A percentile compares a stretch with the other conserved stretches of the same genome.
These are phyloP conservation scores for Trypanosoma lewisi DNA, from an alignment of 208 protist species.

Conservation along the genomic window DNA sequence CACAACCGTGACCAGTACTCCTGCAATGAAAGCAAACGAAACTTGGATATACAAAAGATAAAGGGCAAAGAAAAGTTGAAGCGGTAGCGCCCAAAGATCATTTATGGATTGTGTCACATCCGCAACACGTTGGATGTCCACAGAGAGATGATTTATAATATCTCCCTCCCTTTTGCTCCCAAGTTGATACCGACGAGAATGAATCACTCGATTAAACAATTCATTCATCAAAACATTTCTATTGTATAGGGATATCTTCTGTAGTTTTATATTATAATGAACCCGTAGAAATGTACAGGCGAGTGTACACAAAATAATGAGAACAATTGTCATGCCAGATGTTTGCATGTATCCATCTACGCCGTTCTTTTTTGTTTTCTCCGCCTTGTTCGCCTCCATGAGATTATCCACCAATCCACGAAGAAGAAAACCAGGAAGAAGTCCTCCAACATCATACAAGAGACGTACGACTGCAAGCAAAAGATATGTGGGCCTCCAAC, in stretches of 20 bases:
- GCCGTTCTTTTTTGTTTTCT: not conserved
- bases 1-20: slow-evolving; percentile 23
- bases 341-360: not conserved
- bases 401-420: slow-evolving; percentile 30
- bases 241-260: slow-evolving; percentile 25
- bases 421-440: slow-evolving; percentile 25
- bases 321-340: slow-evolving; percentile 9
- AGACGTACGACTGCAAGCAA: slow-evolving; percentile 21
- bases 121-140: slow-evolving; percentile 29
- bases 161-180: slow-evolving; percentile 22
- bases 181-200: slow-evolving; percentile 17
- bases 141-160: slow-evolving; percentile 30
- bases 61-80: slow-evolving; percentile 25
- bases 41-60: slow-evolving; percentile 34
- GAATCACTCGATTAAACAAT: slow-evolving; percentile 18
- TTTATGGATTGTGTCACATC: slow-evolving; percentile 22
- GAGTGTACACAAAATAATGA: slow-evolving; percentile 19
- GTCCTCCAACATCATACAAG: slow-evolving; percentile 14
- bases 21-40: slow-evolving; percentile 34
- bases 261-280: slow-evolving; percentile 30
- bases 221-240: slow-evolving; percentile 20
- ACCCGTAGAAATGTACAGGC: slow-evolving; percentile 24
- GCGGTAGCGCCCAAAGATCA: slow-evolving; percentile 34
- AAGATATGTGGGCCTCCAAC: slow-evolving; percentile 15
- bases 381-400: not conserved